These are phyloP conservation scores for Fraxinus anomala DNA, from an alignment of 257 asterid genomes.

Conservation along the genomic window DNA sequence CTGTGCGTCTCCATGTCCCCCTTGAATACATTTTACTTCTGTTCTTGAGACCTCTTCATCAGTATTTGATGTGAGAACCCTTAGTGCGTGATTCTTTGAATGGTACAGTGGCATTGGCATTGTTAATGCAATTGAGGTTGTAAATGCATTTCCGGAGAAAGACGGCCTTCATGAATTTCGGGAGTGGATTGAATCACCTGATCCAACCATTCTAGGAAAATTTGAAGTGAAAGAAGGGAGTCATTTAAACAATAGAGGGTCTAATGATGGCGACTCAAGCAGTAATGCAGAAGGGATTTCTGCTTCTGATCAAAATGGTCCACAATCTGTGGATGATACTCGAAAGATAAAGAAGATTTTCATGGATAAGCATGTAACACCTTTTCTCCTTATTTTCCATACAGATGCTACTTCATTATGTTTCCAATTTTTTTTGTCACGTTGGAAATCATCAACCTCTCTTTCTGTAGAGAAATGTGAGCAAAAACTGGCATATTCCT, in stretches of 20 bases:
- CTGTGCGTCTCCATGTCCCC: conserved; percentile 17
- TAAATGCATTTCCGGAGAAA: conserved; percentile 88
- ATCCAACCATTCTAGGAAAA: conserved; percentile 80
- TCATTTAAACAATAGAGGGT: conserved; percentile 44
- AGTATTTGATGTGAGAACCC: background rate
- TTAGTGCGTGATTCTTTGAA: conserved; percentile 18
- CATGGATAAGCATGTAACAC: conserved; percentile 83
- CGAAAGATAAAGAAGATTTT: conserved; percentile 58
- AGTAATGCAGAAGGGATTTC: conserved; percentile 34
- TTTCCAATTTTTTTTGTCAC: conserved; percentile 22
- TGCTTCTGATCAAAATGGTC: conserved; percentile 30
- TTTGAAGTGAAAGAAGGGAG: conserved; percentile 46
- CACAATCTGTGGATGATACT: conserved; percentile 36
- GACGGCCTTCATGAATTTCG: conserved; percentile 84
- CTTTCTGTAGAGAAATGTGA: conserved; percentile 78
- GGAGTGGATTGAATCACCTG: conserved; percentile 97
- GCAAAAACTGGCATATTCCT: conserved; percentile 96
- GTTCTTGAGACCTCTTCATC: background rate
- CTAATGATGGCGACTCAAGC: conserved; percentile 42
- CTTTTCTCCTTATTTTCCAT: conserved; percentile 21
- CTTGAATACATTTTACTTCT: background rate
- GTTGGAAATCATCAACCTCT: conserved; percentile 1
- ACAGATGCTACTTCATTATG: conserved; percentile 9
- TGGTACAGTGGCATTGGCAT: conserved; percentile 84
- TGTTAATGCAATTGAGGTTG: conserved; percentile 93